phyloP scores from a whole-genome alignment of 1,284 basidiomycete genomes.

The Tylopilus sp. region DNA sequence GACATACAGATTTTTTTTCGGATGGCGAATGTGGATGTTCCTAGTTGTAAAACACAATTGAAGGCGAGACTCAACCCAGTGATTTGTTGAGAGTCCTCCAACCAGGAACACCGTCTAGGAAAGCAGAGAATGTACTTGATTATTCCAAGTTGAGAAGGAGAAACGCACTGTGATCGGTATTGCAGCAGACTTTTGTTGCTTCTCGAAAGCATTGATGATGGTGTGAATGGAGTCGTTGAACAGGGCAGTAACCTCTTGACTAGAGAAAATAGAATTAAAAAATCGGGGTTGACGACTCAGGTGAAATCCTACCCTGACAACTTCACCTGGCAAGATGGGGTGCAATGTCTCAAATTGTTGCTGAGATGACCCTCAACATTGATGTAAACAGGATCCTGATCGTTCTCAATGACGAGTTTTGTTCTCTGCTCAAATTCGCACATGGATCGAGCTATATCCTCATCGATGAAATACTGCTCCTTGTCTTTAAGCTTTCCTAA shows the following conservation, averaged over 20 bases:
- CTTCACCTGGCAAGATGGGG: neutral
- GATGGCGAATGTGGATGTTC: neutral
- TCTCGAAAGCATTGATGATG: neutral
- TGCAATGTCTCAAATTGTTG: neutral
- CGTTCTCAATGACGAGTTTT: constrained; percentile 5
- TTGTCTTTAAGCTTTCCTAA: constrained; percentile 7
- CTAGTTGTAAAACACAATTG: neutral
- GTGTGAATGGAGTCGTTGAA: neutral
- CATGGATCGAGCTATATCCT: constrained; percentile 9
- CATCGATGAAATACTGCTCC: constrained; percentile 22
- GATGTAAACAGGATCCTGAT: constrained; percentile 7
- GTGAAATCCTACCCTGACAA: neutral
- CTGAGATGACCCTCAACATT: neutral
- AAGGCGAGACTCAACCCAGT: neutral
- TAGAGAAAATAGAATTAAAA: neutral
- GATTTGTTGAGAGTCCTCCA: neutral
- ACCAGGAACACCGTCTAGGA: neutral
- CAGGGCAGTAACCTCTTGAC: neutral
- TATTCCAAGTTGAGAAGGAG: no score
- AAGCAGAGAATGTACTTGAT: neutral
- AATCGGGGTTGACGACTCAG: no score
- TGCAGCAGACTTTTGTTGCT: neutral
- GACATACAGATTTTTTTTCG: neutral
- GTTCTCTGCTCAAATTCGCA: constrained; percentile 8
- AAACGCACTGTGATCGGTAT: neutral